phyloP scores from a whole-genome alignment of 345 rosid genomes.

The Ceriops tagal region DNA sequence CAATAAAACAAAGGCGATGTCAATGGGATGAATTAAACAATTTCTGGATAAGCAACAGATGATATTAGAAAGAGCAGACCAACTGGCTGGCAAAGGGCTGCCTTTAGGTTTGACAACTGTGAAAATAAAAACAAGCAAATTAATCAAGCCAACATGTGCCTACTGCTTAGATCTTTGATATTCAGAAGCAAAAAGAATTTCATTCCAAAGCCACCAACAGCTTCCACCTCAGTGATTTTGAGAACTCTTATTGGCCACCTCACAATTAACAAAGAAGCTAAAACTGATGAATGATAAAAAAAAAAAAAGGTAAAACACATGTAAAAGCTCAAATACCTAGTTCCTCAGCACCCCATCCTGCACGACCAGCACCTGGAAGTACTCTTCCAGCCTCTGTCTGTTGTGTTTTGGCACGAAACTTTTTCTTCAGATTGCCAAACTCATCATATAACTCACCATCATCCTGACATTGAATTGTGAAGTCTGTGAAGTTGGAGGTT shows the following conservation, averaged over 20 bases:
- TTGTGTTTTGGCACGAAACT: slow-evolving; percentile 80
- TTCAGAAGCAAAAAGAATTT: no score
- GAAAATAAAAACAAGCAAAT: not conserved
- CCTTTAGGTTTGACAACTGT: not conserved
- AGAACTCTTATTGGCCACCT: not conserved
- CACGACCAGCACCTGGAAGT: slow-evolving; percentile 86
- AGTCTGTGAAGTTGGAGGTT: slow-evolving; percentile 18
- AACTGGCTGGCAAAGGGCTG: not conserved
- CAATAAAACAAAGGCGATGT: not conserved
- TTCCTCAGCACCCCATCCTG: slow-evolving; percentile 98
- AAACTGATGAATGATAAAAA: not conserved
- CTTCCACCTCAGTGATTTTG: no score
- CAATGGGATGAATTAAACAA: not conserved
- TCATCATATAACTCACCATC: slow-evolving; percentile 99
- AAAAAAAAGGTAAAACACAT: not conserved
- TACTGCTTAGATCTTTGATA: not conserved
- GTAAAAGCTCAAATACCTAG: slow-evolving; percentile 44
- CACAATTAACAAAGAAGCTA: not conserved
- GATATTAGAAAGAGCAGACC: not conserved
- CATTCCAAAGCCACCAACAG: no score
- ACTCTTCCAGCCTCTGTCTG: slow-evolving; percentile 61
- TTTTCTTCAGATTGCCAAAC: slow-evolving; percentile 96
- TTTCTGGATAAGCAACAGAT: not conserved
- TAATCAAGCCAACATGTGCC: not conserved
- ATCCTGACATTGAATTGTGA: slow-evolving; percentile 47